Base-by-base conservation (phyloP, 768 basidiomycete genomes). In the Ramaria rubella region DNA sequence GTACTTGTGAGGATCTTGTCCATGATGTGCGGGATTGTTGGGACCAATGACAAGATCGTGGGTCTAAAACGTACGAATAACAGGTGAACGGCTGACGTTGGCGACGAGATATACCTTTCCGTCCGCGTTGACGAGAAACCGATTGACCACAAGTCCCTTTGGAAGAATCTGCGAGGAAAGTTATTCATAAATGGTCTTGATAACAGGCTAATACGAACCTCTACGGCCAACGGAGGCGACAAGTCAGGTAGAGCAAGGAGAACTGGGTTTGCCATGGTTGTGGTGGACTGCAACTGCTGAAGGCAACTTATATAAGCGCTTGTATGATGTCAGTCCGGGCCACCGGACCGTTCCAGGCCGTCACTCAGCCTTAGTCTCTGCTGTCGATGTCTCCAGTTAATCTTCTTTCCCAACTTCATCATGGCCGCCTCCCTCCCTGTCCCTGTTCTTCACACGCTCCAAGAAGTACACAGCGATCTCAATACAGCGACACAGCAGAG, bases 11-110 rank as follows among this genome's bases (percentile, higher is more conserved):
- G 66, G 68, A 6, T 42, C 38, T 3, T 57, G 53, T 30, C 73
- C 66, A 66, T 88, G 85, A 58, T 75, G 80, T 59, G 75, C 63
- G 49, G 85, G 81, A 43, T 73, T 68, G 70, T 87, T 82, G 36
- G 87, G 87, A 17, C 86, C 87, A 61, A 87, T 76, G 42, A 90
- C 80, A 57, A 90, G 77, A 67, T 89, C 87, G 69, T 89, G 85
- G 5, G 83, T 86, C 85, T 87, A 61, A 5, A 53, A 36, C 59
- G 52, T 30, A 40, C 30, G n/a, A n/a, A 48, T 19, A 30, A 2
- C 33, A 12, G 30, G 26, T 9, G 34, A 43, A 36, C 59, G 44
- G 51, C 1, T 49, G 43, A 52, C 27, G 8, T 8, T 12, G 27
- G 36, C n/a, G 8, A 8, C n/a, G 8, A 8, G 30, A 62, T 74